Evolutionary conservation across 2,329 filamentous ascomycete genomes (phyloP), one percentile per base, ranked within the genome.

Genomic region (Gliomastix tumulicola): DNA sequence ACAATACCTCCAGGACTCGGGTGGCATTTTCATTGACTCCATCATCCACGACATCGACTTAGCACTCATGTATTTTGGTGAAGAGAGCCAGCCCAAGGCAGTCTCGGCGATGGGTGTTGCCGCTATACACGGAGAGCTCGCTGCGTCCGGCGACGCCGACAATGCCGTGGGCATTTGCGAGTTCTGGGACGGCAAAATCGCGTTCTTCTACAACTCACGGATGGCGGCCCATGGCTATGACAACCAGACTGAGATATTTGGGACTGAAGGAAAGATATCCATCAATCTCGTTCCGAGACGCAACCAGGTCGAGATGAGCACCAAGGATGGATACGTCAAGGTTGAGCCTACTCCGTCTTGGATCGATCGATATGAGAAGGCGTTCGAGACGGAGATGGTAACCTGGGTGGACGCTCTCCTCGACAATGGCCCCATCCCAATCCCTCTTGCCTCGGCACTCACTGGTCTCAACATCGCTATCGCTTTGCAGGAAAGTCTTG

Each of bases 21-120:
- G 81, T 22, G 79, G 79, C 17, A 81, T 84, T 51, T 84, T 84
- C 46, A 79, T 84, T 40, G 80, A 84, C 62, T 80, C 75, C 60
- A 76, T 74, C 35, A 76, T 84, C 49, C 80, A 84, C 61, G 80
- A 84, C 47, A 84, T 84, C 33, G 54, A 57, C 34, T 47, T 57
- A 20, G 47, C 55, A 1, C 41, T 57, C 18, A 56, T 54, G 54
- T 57, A 51, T 43, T 54, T 57, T 27, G 51, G 49, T 22, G 48
- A 56, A 20, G 49, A 57, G 31, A 47, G 46, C 2, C 43, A 51
- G 6, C 46, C 54, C 36, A 57, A 57, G 43, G 50, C 45, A 21
- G 50, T 54, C 7, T 44, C 50, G 5, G 54, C 54, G 5, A 45
- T 49, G 9, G 54, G 54, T 4, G 55, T 56, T 38, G 49, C 45